phyloP scores from a whole-genome alignment of 805 yeast genomes.

The Debaryomyces prosopidis region DNA sequence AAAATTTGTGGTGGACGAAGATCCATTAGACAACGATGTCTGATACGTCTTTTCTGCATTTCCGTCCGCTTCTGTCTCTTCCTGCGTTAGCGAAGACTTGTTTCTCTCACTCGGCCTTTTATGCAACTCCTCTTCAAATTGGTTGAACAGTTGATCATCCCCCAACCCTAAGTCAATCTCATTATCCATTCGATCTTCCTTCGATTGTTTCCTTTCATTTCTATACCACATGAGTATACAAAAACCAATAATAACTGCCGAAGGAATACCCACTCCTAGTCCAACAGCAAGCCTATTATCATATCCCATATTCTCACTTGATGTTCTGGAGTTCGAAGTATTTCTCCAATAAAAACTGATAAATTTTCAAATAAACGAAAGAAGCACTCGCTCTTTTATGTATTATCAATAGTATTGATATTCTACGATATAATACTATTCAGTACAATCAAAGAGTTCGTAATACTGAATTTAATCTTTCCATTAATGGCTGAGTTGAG shows the following conservation, averaged over 20 bases:
- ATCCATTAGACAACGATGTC: constrained; percentile 9
- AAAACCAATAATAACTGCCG: constrained; percentile 27
- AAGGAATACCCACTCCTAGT: constrained; percentile 42
- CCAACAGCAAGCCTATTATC: constrained; percentile 37
- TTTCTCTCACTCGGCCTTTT: constrained; percentile 17
- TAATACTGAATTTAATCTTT: neutral
- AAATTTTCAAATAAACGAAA: neutral
- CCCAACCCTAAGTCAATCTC: constrained; percentile 36
- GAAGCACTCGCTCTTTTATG: neutral
- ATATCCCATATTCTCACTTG: constrained; percentile 12
- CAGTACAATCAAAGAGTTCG: neutral
- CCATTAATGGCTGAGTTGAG: neutral
- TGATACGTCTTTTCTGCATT: constrained; percentile 10
- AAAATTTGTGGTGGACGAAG: constrained; percentile 6
- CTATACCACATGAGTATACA: constrained; percentile 26
- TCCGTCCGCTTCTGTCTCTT: neutral
- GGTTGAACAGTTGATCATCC: constrained; percentile 35
- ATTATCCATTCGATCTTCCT: constrained; percentile 29
- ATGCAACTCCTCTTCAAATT: constrained; percentile 39
- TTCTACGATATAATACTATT: neutral
- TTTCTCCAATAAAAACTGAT: neutral
- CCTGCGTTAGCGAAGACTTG: constrained; percentile 9
- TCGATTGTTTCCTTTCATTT: constrained; percentile 29
- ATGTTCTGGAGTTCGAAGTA: too few relatives aligned
- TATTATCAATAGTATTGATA: neutral